Evolutionary conservation across 2,329 filamentous ascomycete species (phyloP).

Genomic region (Coniella vitis): DNA sequence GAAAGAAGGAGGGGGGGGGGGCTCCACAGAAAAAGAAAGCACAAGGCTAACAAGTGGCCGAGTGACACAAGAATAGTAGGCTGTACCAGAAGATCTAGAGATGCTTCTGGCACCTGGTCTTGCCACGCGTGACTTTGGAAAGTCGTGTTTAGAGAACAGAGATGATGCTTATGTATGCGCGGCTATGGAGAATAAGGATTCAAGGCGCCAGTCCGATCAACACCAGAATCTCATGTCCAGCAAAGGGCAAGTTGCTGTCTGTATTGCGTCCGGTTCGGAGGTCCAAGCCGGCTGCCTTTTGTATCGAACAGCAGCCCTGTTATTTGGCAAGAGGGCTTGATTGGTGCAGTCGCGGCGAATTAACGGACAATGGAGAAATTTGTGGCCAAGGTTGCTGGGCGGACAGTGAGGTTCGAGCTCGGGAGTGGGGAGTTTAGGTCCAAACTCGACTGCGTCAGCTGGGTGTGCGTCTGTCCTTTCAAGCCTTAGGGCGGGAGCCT

Average conservation of each 20-base stretch:
- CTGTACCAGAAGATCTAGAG: neutral
- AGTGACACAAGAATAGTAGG: neutral
- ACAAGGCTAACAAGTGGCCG: neutral
- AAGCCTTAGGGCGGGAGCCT: neutral
- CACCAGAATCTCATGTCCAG: too few species aligned
- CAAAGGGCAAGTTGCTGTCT: neutral
- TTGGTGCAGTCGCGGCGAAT: neutral
- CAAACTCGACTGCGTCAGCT: neutral
- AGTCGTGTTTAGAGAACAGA: too few species aligned
- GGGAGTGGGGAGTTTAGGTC: too few species aligned
- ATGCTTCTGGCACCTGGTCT: neutral
- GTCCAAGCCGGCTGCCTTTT: too few species aligned
- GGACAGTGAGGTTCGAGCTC: too few species aligned
- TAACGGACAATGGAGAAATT: neutral
- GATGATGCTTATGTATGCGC: too few species aligned
- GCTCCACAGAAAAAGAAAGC: slow-evolving; percentile 13
- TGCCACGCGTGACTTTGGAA: too few species aligned
- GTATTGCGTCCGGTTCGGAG: neutral
- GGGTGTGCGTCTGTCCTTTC: neutral
- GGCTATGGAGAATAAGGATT: too few species aligned
- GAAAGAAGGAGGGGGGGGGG: slow-evolving; percentile 5
- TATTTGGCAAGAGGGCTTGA: neutral
- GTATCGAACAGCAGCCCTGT: neutral
- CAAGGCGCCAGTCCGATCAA: too few species aligned
- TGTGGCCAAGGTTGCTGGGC: too few species aligned